A percentile compares a stretch with the other conserved stretches of the same genome.
phyloP scores from a whole-genome alignment of 1,139 yeast genomes.

The Debaryomyces fabryi region DNA sequence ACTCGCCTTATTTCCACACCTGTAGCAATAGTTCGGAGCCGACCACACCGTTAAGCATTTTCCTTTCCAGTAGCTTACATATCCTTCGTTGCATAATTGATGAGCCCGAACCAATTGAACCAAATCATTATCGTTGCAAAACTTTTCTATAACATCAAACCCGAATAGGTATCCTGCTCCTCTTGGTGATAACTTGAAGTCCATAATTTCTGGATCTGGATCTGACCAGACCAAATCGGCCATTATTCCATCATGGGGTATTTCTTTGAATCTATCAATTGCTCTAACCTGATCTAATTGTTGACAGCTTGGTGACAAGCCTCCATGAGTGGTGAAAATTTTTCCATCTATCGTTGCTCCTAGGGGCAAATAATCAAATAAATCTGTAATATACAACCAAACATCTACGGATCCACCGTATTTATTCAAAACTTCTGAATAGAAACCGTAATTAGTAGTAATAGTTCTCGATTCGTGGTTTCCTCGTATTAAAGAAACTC shows the following conservation, averaged over 20 bases:
- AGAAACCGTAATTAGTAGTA: conserved; percentile 95
- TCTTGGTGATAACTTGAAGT: conserved; percentile 86
- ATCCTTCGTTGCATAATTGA: conserved; percentile 95
- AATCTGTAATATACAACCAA: conserved; percentile 88
- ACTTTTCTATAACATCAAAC: conserved; percentile 83
- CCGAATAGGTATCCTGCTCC: conserved; percentile 99
- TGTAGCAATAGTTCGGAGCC: conserved; percentile 95
- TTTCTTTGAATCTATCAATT: conserved; percentile 87
- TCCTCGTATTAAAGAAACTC: conserved; percentile 83
- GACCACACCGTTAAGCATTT: conserved; percentile 96
- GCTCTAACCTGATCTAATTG: conserved; percentile 89
- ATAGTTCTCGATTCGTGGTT: conserved; percentile 96
- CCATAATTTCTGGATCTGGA: conserved; percentile 85
- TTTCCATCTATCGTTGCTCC: conserved; percentile 92
- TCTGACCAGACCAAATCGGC: conserved; percentile 99
- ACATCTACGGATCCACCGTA: conserved; percentile 77
- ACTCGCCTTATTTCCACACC: conserved; percentile 96
- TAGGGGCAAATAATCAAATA: conserved; percentile 87
- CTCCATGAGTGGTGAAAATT: conserved; percentile 97
- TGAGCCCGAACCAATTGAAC: conserved; percentile 90
- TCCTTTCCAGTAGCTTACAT: conserved; percentile 88
- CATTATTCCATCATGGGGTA: conserved; percentile 99
- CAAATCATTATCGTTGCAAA: conserved; percentile 75
- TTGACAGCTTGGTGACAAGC: conserved; percentile 91
- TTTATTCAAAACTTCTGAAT: conserved; percentile 89